A percentile compares a stretch with the other conserved stretches of the same genome.
These are phyloP conservation scores for Hyphopichia wangnamkhiaoensis DNA, from an alignment of 1,139 yeast species.

Conservation along the genomic window DNA sequence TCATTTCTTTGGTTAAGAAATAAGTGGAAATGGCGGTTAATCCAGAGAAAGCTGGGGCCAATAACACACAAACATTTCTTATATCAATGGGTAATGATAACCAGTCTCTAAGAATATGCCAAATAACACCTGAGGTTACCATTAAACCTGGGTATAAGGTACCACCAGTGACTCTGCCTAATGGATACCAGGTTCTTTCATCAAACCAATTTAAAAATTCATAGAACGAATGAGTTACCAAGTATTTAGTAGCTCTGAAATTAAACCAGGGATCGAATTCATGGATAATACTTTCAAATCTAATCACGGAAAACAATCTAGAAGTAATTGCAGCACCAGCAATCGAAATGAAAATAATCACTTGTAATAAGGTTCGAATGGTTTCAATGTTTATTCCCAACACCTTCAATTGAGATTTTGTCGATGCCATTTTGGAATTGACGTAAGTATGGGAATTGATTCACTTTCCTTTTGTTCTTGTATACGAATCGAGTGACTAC, in stretches of 20 bases:
- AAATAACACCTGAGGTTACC: conserved; percentile 93
- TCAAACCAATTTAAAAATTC: conserved; percentile 98
- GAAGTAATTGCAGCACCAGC: conserved; percentile 92
- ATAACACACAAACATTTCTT: conserved; percentile 90
- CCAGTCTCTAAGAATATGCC: conserved; percentile 66
- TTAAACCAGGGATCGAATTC: conserved; percentile 99
- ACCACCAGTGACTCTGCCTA: conserved; percentile 99
- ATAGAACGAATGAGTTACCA: conserved; percentile 80
- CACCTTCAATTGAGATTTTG: conserved; percentile 23
- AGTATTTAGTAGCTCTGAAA: conserved; percentile 89
- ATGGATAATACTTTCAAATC: conserved; percentile 95
- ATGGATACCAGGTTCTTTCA: conserved; percentile 98
- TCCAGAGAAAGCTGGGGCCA: conserved; percentile 97
- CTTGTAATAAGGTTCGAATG: conserved; percentile 54
- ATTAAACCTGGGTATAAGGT: conserved; percentile 96
- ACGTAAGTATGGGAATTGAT: conserved; percentile 1
- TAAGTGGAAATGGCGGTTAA: conserved; percentile 93
- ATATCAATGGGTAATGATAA: conserved; percentile 86
- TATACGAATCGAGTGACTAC: background rate
- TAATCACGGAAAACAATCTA: conserved; percentile 74
- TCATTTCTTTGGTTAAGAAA: conserved; percentile 84
- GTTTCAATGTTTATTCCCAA: conserved; percentile 42
- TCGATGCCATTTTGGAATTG: conserved; percentile 11
- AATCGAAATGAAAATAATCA: conserved; percentile 65
- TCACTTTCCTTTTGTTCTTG: background rate